Conservation (phyloP, 768 basidiomycete genomes). For the Boletus rubropictus region DNA sequence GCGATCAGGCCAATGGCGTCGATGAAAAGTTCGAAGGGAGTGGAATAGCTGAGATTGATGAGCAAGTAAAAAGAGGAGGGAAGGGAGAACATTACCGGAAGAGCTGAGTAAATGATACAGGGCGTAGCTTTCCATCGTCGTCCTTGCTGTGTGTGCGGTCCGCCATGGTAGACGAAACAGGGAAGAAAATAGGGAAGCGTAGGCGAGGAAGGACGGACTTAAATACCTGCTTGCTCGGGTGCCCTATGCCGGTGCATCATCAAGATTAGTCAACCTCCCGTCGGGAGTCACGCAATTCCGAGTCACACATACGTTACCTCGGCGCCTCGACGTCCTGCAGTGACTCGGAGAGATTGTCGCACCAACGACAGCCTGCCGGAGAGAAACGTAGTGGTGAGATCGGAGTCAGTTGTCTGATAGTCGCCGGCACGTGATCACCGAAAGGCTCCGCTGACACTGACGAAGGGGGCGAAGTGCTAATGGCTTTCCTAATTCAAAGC, state of each 20-base stretch:
- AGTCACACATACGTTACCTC: too few species aligned
- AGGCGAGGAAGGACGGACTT: background rate
- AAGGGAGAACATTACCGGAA: slow-evolving; percentile 38
- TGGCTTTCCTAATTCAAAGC: slow-evolving; percentile 97
- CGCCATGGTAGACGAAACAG: background rate
- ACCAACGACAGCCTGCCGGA: too few species aligned
- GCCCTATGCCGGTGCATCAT: background rate
- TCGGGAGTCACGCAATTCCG: too few species aligned
- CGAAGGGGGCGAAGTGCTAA: too few species aligned
- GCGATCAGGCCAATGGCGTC: slow-evolving; percentile 67
- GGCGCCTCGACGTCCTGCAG: too few species aligned
- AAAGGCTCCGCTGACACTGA: too few species aligned
- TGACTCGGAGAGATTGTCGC: too few species aligned
- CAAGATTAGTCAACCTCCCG: background rate
- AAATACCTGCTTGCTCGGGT: background rate
- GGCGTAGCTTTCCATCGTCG: slow-evolving; percentile 2
- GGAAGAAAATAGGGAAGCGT: too few species aligned
- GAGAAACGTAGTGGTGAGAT: too few species aligned
- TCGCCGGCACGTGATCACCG: too few species aligned
- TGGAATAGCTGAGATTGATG: slow-evolving; percentile 56
- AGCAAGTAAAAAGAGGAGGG: background rate
- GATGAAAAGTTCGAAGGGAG: slow-evolving; percentile 57
- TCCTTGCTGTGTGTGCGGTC: background rate
- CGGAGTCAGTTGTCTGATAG: too few species aligned
- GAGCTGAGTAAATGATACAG: slow-evolving; percentile 39